phyloP scores from a whole-genome alignment of 176 grass and related monocot genomes.

The Oryza longistaminata region DNA sequence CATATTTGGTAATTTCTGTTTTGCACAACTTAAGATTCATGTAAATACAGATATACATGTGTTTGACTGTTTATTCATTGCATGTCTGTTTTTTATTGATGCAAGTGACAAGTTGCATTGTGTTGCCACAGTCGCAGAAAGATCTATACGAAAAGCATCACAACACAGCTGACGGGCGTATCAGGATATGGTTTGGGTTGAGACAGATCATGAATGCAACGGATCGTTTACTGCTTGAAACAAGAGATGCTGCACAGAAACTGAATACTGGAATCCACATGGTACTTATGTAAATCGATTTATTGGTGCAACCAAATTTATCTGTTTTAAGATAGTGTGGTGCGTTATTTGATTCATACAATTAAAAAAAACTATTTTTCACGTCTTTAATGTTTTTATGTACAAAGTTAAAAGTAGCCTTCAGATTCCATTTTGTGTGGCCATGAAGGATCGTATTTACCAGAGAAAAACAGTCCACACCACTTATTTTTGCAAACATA shows the following conservation, averaged over 20 bases:
- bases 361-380: background rate
- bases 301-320: conserved; percentile 18
- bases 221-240: conserved; percentile 74
- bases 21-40: conserved; percentile 24
- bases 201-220: conserved; percentile 97
- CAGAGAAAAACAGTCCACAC: background rate
- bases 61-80: conserved; percentile 20
- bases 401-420: background rate
- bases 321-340: background rate
- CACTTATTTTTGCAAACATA: background rate
- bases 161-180: conserved; percentile 82
- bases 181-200: conserved; percentile 95
- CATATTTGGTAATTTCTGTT: conserved; percentile 3
- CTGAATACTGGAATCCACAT: conserved; percentile 97
- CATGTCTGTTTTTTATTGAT: conserved; percentile 7
- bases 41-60: background rate
- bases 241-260: conserved; percentile 75
- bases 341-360: conserved; percentile 4
- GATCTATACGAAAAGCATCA: conserved; percentile 81
- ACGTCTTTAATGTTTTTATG: background rate
- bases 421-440: background rate
- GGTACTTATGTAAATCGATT: conserved; percentile 51
- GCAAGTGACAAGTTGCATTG: conserved; percentile 15
- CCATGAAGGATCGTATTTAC: background rate
- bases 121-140: conserved; percentile 62